Base-by-base conservation (phyloP, 345 rosid species). In the Nasturtium officinale region DNA sequence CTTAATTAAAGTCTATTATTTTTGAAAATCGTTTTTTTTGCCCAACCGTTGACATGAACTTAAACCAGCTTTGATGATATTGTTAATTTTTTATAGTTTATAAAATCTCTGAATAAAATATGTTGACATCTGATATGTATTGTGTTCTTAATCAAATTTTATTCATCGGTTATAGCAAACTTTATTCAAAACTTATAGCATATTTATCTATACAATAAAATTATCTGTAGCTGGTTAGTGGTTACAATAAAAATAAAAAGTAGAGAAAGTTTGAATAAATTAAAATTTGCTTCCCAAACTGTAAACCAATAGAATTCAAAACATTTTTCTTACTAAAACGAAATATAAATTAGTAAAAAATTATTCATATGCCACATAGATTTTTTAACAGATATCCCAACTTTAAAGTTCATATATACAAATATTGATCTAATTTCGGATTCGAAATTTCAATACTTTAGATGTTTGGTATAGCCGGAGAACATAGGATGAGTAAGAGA, bases 31-130 rank as follows among this genome's bases (percentile, higher is more conserved):
- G 2, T 12, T 32, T 25, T 61, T 42, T 15, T 61, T 46, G 10
- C 42, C 17, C 5, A 50, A 65, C 71, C 89, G 86, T 83, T 81
- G 86, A 83, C 83, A 63, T 77, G 16, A 71, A 69, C 73, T 20
- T 70, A 63, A 64, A 57, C 66, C 35, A 53, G 51, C 35, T 32
- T 53, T 15, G 20, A 21, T 53, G 71, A 67, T n/a, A 50, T 37
- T 32, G 43, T 4, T 32, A 2, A 30, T 56, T 56, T 56, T 16
- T 56, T 38, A 3, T 11, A 38, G 43, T 38, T 30, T 56, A 55
- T 16, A 0, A 23, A 23, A 1, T 23, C 23, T 56, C 37, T 30
- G 0, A 2, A 15, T 1, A 11, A 15, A 3, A 8, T 3, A 11
- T 28, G 3, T 55, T 7, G 38, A 29, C 38, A 29, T 55, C 12